These are phyloP conservation scores for Plasmodium cynomolgi DNA, from an alignment of 169 alveolate genomes.

Conservation along the genomic window DNA sequence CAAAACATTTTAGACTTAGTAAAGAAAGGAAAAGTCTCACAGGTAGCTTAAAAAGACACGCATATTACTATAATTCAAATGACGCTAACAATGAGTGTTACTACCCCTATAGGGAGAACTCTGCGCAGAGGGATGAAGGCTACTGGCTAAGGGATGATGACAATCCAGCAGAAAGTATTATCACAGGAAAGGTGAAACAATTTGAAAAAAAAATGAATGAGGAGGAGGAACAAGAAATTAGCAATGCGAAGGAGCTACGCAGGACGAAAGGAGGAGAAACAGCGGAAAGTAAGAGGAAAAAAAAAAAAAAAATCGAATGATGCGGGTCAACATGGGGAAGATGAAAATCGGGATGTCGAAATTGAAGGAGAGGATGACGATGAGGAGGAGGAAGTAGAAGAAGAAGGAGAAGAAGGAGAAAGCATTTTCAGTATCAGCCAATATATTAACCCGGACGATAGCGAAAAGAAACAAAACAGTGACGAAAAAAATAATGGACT, in stretches of 20 bases:
- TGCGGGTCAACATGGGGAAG: neutral
- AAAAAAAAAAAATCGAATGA: neutral
- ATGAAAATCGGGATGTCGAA: neutral
- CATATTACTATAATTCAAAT: constrained; percentile 26
- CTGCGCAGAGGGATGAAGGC: neutral
- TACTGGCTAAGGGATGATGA: neutral
- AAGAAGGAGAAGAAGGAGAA: constrained; percentile 4
- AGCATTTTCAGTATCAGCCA: constrained; percentile 46
- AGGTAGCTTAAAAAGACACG: constrained; percentile 59
- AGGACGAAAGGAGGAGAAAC: neutral
- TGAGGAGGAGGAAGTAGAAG: constrained; percentile 3
- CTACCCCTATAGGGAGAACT: neutral
- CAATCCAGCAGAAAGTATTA: constrained; percentile 7
- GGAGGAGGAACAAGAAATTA: constrained; percentile 15
- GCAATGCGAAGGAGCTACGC: neutral
- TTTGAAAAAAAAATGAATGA: constrained; percentile 14
- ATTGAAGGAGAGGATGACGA: neutral
- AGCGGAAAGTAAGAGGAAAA: neutral
- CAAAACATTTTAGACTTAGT: neutral
- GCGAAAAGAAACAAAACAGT: neutral
- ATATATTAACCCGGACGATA: constrained; percentile 21
- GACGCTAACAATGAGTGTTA: neutral
- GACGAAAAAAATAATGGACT: constrained; percentile 23
- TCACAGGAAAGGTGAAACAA: constrained; percentile 9
- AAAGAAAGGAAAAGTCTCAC: constrained; percentile 33